phyloP scores from a whole-genome alignment of 2,329 filamentous ascomycete genomes.

The Aspergillus bombycis region DNA sequence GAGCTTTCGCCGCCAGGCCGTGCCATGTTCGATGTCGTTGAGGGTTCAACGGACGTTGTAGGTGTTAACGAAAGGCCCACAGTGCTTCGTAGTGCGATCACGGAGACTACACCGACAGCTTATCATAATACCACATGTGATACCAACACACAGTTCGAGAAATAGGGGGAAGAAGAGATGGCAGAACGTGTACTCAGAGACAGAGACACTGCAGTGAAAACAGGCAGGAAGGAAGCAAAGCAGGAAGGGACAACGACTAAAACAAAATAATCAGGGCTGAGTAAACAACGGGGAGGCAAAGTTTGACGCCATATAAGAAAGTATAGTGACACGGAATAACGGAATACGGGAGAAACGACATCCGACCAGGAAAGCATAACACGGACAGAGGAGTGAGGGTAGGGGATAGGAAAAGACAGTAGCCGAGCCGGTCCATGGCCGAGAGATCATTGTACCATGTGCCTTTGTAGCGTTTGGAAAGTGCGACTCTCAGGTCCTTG shows the following conservation, averaged over 20 bases:
- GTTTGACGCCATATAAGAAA: not conserved
- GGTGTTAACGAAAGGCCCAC: slow-evolving; percentile 21
- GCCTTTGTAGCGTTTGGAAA: not conserved
- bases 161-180: not conserved
- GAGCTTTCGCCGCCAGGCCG: slow-evolving; percentile 12
- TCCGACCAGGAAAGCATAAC: not conserved
- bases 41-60: slow-evolving; percentile 23
- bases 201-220: too few species aligned
- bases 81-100: not conserved
- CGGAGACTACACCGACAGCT: not conserved
- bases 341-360: not conserved
- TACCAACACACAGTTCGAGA: not conserved
- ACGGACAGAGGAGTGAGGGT: not conserved
- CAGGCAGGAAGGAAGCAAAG: too few species aligned
- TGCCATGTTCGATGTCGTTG: slow-evolving; percentile 13
- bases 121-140: not conserved
- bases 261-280: not conserved
- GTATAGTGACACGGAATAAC: not conserved
- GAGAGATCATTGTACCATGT: not conserved
- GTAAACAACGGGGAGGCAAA: not conserved
- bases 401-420: not conserved
- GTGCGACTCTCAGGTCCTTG: not conserved
- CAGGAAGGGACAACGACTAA: not conserved
- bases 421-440: not conserved
- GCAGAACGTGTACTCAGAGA: not conserved